Evolutionary conservation across 2,329 filamentous ascomycete genomes (phyloP).

Genomic region (Clarireedia sp.): DNA sequence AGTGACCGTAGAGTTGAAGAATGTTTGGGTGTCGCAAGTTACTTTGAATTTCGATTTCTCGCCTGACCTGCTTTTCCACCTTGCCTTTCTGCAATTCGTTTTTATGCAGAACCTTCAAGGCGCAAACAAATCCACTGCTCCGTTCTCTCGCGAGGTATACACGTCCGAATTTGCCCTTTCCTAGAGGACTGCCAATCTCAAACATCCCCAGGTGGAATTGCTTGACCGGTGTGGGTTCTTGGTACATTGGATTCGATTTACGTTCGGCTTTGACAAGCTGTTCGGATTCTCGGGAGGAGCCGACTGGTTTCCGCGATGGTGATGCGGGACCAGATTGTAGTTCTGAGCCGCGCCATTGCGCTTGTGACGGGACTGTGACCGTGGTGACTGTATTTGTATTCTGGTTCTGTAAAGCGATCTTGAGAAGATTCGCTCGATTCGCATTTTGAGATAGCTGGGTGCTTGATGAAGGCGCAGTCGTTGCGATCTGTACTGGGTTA

Average conservation of each 20-base stretch:
- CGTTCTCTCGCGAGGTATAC: conserved; percentile 66
- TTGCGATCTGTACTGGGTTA: conserved; percentile 31
- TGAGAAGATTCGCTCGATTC: conserved; percentile 74
- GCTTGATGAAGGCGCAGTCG: conserved; percentile 20
- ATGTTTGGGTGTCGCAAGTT: conserved; percentile 67
- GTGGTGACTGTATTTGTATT: conserved; percentile 59
- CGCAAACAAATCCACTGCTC: conserved; percentile 61
- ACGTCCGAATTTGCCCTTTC: conserved; percentile 67
- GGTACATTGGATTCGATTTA: conserved; percentile 44
- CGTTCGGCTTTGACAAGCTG: conserved; percentile 45
- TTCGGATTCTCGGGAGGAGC: conserved; percentile 36
- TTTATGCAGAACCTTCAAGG: conserved; percentile 68
- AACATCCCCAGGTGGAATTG: conserved; percentile 71
- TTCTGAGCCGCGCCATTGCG: conserved; percentile 43
- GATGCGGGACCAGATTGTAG: conserved; percentile 37
- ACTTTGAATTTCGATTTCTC: conserved; percentile 69
- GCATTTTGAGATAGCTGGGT: conserved; percentile 41
- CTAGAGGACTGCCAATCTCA: conserved; percentile 65
- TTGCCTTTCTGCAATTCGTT: conserved; percentile 57
- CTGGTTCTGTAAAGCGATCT: conserved; percentile 74
- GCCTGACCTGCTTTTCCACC: conserved; percentile 64
- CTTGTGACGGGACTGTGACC: conserved; percentile 60
- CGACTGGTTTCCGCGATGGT: conserved; percentile 43
- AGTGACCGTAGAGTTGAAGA: conserved; percentile 61
- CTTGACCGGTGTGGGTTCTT: conserved; percentile 49